These are phyloP conservation scores for Nemania sp. DNA, from an alignment of 2,329 filamentous ascomycete species.

Conservation along the genomic window DNA sequence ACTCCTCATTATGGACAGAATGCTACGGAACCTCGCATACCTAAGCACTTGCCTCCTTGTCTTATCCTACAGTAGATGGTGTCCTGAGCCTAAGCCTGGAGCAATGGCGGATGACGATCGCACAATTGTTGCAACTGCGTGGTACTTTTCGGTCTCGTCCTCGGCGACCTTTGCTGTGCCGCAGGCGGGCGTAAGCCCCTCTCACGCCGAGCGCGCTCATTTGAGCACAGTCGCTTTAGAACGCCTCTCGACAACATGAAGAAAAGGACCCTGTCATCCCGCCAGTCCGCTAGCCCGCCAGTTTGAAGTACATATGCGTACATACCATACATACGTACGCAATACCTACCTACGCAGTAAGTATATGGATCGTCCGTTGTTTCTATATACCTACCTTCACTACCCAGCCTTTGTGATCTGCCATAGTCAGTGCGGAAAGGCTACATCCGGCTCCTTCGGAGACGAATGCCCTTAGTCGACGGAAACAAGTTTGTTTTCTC, in stretches of 20 bases:
- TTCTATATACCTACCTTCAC: not conserved
- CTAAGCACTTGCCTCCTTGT: not conserved
- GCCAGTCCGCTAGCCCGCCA: conserved; percentile 23
- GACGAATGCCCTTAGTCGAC: not conserved
- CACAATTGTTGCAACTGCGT: conserved; percentile 38
- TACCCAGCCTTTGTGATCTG: conserved; percentile 20
- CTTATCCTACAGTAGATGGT: conserved; percentile 22
- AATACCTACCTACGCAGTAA: conserved; percentile 7
- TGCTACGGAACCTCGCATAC: conserved; percentile 9
- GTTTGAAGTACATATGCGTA: not conserved
- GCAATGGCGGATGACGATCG: conserved; percentile 41
- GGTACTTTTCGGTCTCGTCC: conserved; percentile 36
- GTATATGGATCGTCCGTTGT: too few relatives aligned
- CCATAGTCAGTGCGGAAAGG: conserved; percentile 13
- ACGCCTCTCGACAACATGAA: conserved; percentile 28
- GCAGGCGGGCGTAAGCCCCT: conserved; percentile 35
- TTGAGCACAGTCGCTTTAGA: conserved; percentile 26
- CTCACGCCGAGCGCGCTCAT: conserved; percentile 29
- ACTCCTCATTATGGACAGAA: conserved; percentile 9
- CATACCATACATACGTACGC: too few relatives aligned
- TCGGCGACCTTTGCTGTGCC: conserved; percentile 36
- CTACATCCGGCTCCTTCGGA: conserved; percentile 2
- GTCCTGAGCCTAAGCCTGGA: conserved; percentile 3
- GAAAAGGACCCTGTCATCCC: conserved; percentile 30
- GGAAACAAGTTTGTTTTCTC: not conserved